phyloP scores from a whole-genome alignment of 441 rosid genomes.

The Viola pubescens region DNA sequence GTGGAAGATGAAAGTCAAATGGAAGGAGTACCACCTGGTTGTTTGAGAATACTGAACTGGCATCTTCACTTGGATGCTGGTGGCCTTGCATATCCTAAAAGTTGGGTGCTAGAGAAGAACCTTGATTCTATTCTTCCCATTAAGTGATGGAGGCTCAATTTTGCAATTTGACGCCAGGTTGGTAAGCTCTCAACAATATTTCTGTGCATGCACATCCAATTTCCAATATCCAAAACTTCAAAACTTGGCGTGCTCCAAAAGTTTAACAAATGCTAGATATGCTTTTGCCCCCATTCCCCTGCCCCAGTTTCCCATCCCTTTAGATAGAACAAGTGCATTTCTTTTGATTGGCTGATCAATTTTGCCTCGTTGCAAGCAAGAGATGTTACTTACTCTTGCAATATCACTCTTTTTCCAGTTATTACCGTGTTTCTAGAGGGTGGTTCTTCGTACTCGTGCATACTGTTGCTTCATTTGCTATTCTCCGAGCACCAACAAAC shows the following conservation, averaged over 20 bases:
- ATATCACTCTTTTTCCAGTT: not conserved
- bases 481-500: not conserved
- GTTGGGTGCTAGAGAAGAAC: constrained; percentile 67
- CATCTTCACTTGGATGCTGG: constrained; percentile 76
- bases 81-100: constrained; percentile 56
- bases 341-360: too few relatives aligned
- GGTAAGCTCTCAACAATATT: constrained; percentile 19
- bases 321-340: too few relatives aligned
- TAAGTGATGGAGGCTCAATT: constrained; percentile 25
- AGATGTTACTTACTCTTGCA: too few relatives aligned
- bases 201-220: too few relatives aligned
- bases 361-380: too few relatives aligned
- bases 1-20: constrained; percentile 90
- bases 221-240: too few relatives aligned
- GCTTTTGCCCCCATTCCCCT: too few relatives aligned
- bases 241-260: not conserved
- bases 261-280: constrained; percentile 1
- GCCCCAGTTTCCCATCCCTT: too few relatives aligned
- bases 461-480: constrained; percentile 9
- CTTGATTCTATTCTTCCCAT: constrained; percentile 49
- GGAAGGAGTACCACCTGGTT: constrained; percentile 64
- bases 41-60: constrained; percentile 83
- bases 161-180: constrained; percentile 21
- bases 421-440: not conserved
- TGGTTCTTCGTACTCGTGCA: constrained; percentile 11